Conservation (phyloP, 768 basidiomycete genomes). For the Scleroderma bovista region DNA sequence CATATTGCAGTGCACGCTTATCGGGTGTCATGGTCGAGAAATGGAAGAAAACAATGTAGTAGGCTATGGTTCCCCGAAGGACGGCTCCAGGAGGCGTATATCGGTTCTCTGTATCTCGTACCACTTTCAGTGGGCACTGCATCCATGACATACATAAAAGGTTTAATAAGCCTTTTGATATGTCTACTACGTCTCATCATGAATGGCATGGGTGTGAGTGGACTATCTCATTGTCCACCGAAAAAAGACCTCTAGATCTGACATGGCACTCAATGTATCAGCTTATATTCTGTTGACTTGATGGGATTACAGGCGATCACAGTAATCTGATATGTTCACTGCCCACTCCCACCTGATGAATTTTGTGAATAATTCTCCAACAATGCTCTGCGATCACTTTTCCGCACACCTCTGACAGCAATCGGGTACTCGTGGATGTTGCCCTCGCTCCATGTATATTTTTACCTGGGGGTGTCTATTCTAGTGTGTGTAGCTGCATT, state of each 20-base stretch:
- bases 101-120: constrained; percentile 42
- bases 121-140: constrained; percentile 47
- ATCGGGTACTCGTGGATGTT: constrained; percentile 47
- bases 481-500: constrained; percentile 41
- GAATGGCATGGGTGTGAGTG: constrained; percentile 58
- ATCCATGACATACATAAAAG: constrained; percentile 45
- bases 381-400: constrained; percentile 20
- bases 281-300: constrained; percentile 57
- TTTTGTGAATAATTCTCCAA: not conserved
- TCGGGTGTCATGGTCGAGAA: constrained; percentile 50
- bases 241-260: constrained; percentile 6
- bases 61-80: constrained; percentile 68
- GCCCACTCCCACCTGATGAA: no score
- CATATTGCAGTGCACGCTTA: constrained; percentile 44
- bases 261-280: constrained; percentile 49
- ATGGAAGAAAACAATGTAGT: constrained; percentile 43
- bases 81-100: constrained; percentile 48
- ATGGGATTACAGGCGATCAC: constrained; percentile 55
- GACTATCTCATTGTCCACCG: not conserved
- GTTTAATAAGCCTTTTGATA: constrained; percentile 43
- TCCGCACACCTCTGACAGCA: constrained; percentile 28
- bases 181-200: constrained; percentile 53
- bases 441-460: not conserved
- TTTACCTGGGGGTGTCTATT: not conserved
- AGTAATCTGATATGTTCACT: constrained; percentile 41